A percentile compares a stretch with the other conserved stretches of the same genome.
Conservation (phyloP, 2,329 filamentous ascomycete genomes). For the Fusarium sambucinum region DNA sequence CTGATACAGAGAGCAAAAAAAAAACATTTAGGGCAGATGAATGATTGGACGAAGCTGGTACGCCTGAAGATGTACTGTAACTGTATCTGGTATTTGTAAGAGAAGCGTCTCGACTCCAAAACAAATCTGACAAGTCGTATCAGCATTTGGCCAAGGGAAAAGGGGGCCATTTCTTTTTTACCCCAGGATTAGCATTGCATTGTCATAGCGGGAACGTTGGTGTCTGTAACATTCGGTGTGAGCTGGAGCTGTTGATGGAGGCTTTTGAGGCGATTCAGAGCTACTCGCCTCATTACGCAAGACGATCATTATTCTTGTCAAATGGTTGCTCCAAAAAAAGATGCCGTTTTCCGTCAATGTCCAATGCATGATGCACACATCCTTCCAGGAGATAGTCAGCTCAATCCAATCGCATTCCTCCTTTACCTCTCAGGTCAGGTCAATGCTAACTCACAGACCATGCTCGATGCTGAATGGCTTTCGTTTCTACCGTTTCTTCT, state of each 20-base stretch:
- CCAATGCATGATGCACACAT: conserved; percentile 29
- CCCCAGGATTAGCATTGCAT: conserved; percentile 41
- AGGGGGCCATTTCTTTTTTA: conserved; percentile 28
- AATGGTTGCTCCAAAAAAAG: conserved; percentile 11
- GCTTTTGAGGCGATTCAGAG: conserved; percentile 8
- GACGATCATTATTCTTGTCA: conserved; percentile 1
- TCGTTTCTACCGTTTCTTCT: conserved; percentile 6
- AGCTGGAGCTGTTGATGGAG: conserved; percentile 7
- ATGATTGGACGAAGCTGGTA: conserved; percentile 12
- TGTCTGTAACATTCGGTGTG: conserved; percentile 31
- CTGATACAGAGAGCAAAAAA: neutral
- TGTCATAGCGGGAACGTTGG: neutral
- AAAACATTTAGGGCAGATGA: neutral
- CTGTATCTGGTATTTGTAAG: conserved; percentile 15
- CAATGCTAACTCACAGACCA: conserved; percentile 45
- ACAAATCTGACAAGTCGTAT: conserved; percentile 40
- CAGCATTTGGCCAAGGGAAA: conserved; percentile 13
- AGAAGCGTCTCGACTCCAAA: conserved; percentile 41
- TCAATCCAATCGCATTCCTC: conserved; percentile 38
- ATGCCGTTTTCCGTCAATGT: conserved; percentile 30
- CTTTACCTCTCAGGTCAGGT: conserved; percentile 18
- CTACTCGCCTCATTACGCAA: conserved; percentile 16
- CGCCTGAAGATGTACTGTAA: neutral
- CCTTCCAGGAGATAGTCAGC: conserved; percentile 2
- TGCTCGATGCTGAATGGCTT: conserved; percentile 31